Evolutionary conservation across 2,329 filamentous ascomycete genomes (phyloP).

Genomic region (Berkeleyomyces basicola): DNA sequence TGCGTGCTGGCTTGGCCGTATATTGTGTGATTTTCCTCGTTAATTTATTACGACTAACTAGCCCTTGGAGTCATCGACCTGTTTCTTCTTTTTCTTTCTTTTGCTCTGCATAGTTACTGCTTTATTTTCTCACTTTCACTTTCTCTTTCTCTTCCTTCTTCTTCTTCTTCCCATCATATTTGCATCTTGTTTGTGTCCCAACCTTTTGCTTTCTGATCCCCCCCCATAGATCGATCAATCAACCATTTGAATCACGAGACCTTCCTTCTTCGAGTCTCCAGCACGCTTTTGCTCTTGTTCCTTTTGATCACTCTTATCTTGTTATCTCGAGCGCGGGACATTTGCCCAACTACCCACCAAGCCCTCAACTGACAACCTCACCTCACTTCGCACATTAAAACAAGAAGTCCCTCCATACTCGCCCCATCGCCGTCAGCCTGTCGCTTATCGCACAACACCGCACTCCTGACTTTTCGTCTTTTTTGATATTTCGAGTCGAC

Average conservation of each 20-base stretch:
- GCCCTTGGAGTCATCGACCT: background rate
- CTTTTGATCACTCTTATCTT: background rate
- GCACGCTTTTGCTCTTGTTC: background rate
- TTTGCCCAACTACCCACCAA: background rate
- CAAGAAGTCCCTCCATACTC: background rate
- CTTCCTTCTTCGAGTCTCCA: background rate
- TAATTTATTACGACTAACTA: background rate
- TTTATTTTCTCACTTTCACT: background rate
- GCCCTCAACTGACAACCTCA: background rate
- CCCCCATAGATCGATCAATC: background rate
- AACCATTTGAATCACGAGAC: background rate
- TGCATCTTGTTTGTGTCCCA: background rate
- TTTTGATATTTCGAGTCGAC: too few relatives aligned
- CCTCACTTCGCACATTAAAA: background rate
- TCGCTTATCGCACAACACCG: too few relatives aligned
- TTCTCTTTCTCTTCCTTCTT: background rate
- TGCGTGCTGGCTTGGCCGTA: conserved; percentile 4
- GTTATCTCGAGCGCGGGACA: background rate
- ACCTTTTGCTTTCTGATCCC: background rate
- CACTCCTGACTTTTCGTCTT: too few relatives aligned
- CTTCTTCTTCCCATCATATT: background rate
- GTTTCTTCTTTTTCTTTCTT: conserved; percentile 5
- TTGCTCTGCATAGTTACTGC: background rate
- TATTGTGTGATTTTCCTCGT: conserved; percentile 7
- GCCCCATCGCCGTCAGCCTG: background rate